Evolutionary conservation across 2,329 filamentous ascomycete species (phyloP), one percentile per base, ranked within the genome.

Genomic region (Arthrobotrys iridis): DNA sequence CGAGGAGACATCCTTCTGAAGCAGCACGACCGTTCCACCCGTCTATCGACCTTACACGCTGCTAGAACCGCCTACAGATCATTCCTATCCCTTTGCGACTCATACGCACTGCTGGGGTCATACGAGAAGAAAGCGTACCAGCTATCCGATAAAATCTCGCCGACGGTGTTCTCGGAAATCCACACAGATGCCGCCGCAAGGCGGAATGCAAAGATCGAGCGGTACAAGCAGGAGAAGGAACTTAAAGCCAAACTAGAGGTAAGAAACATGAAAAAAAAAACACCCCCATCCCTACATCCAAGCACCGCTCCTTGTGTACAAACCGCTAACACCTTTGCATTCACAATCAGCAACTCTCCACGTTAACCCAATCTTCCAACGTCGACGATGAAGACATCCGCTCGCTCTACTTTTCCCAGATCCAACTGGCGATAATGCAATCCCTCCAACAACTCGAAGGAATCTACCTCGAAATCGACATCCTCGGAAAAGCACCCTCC

Each of bases 391-490:
- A 93, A 79, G 86, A 90, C n/a, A 87, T 93, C 11, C 89, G 95
- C 55, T 87, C 91, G 76, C 85, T 96, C 28, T 89, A 96, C 80
- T 84, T 97, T 26, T 89, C 93, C 0, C 89, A 92, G 78, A 84
- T 97, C 45, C 85, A 87, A 15, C 89, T 93, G 77, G 88, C 87
- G 79, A 87, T 90, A 2, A 92, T 97, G 82, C 88, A 91, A 81
- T 86, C 93, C 3, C 96, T 98, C 79, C 91, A 95, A 81, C 87
- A 89, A 0, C 87, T 99, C n/a, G 95, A 98, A 82, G 88, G 91
- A 15, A 86, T 97, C 70, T 91, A 91, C 41, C 90, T 92, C 78
- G 95, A 99, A 83, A 82, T 93, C 67, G 89, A 93, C 71, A 91
- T 99, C 78, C 85, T 99, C 13, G 89, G 90, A 0, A 86, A 90